Evolutionary conservation across 2,329 filamentous ascomycete genomes (phyloP).

Genomic region (Fusarium guadeloupense): DNA sequence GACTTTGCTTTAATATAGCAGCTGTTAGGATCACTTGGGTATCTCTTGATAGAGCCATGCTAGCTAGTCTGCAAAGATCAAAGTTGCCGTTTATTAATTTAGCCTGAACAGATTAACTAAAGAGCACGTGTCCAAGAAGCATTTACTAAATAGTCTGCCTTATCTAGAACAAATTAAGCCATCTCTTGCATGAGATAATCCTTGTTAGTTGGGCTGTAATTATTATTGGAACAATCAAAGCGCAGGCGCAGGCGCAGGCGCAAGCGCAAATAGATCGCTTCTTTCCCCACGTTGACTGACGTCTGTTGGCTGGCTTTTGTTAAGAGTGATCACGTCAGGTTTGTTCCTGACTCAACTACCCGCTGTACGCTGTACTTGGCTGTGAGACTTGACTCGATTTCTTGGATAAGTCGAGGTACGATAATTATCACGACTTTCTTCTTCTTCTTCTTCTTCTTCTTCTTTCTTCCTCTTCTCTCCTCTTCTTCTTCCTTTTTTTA

Average conservation of each 20-base stretch:
- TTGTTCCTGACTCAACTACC: slow-evolving; percentile 2
- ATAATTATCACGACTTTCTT: slow-evolving; percentile 19
- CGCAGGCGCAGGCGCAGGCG: neutral
- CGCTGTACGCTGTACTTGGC: no score
- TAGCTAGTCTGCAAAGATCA: no score
- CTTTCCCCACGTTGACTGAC: slow-evolving; percentile 23
- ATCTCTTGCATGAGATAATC: slow-evolving; percentile 1
- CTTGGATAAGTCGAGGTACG: no score
- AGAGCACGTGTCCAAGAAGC: slow-evolving; percentile 29
- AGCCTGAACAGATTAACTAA: no score
- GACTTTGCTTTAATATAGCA: no score
- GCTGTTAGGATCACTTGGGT: no score
- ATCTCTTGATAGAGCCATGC: no score
- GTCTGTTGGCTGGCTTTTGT: slow-evolving; percentile 1
- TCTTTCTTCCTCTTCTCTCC: slow-evolving; percentile 13
- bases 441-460: slow-evolving; percentile 4
- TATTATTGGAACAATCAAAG: slow-evolving; percentile 19
- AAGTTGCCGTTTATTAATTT: no score
- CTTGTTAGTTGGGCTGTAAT: neutral
- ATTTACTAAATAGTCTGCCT: slow-evolving; percentile 15
- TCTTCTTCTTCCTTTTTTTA: neutral
- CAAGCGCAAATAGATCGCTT: neutral
- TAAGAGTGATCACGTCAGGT: slow-evolving; percentile 4
- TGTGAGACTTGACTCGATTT: neutral
- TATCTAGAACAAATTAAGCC: slow-evolving; percentile 1